Conservation (phyloP, 192 early-diverging fungal genomes). For the Linnemannia zychae region DNA sequence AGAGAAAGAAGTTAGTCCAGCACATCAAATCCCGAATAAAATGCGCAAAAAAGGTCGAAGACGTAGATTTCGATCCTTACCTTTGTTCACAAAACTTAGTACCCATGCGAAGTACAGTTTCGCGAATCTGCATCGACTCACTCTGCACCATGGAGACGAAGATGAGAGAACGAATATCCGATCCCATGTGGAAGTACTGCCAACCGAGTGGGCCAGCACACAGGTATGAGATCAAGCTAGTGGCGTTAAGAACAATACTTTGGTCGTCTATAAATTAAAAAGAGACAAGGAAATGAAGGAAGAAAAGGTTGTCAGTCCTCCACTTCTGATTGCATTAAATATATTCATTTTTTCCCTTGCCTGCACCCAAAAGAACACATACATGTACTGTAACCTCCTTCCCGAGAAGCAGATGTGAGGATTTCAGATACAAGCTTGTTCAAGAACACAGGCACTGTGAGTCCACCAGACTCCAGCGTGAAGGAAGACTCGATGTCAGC, state of each 20-base stretch:
- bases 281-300: neutral
- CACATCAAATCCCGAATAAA: neutral
- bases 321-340: too few species aligned
- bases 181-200: slow-evolving; percentile 38
- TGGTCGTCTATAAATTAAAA: slow-evolving; percentile 44
- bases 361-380: neutral
- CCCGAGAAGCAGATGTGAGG: slow-evolving; percentile 39
- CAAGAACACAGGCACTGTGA: slow-evolving; percentile 35
- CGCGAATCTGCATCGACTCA: slow-evolving; percentile 50
- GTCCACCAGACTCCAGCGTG: slow-evolving; percentile 8
- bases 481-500: slow-evolving; percentile 15
- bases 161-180: slow-evolving; percentile 44
- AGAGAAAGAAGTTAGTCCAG: neutral
- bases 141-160: slow-evolving; percentile 53
- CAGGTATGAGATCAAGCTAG: slow-evolving; percentile 45
- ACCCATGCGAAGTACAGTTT: slow-evolving; percentile 49
- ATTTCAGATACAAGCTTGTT: slow-evolving; percentile 45
- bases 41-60: too few species aligned
- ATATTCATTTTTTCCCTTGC: neutral
- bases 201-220: slow-evolving; percentile 43
- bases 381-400: slow-evolving; percentile 24
- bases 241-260: slow-evolving; percentile 49
- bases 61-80: neutral
- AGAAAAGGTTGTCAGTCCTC: neutral
- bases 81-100: slow-evolving; percentile 39